phyloP scores from a whole-genome alignment of 2,329 filamentous ascomycete genomes.

The Diaporthe vexans region DNA sequence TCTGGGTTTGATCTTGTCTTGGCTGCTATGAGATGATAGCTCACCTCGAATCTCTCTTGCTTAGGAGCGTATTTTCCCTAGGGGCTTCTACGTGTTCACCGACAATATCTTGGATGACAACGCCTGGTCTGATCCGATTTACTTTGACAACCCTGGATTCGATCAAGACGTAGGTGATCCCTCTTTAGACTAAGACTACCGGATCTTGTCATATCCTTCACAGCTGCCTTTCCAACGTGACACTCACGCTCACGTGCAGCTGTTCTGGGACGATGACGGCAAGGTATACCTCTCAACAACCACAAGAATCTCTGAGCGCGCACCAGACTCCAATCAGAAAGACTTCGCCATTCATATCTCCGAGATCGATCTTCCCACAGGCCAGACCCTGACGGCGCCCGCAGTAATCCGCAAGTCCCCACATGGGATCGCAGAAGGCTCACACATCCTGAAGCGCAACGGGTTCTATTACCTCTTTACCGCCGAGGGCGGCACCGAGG shows the following conservation, averaged over 20 bases:
- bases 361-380: conserved; percentile 58
- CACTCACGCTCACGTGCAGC: conserved; percentile 34
- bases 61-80: conserved; percentile 61
- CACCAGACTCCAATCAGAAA: conserved; percentile 57
- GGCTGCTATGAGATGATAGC: too few species aligned
- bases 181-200: background rate
- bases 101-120: conserved; percentile 65
- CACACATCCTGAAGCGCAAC: conserved; percentile 53
- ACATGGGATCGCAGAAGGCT: conserved; percentile 59
- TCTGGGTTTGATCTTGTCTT: background rate
- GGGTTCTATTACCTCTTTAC: conserved; percentile 57
- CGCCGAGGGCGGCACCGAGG: conserved; percentile 59
- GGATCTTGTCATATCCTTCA: background rate
- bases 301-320: conserved; percentile 53
- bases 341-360: conserved; percentile 66
- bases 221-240: too few species aligned
- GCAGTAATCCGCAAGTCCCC: conserved; percentile 54
- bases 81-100: conserved; percentile 68
- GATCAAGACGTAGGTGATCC: conserved; percentile 62
- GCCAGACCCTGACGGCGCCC: conserved; percentile 55
- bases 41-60: background rate
- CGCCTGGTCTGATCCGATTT: conserved; percentile 67
- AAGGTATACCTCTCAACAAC: conserved; percentile 64
- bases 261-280: conserved; percentile 65
- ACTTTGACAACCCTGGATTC: conserved; percentile 67